Evolutionary conservation across 768 basidiomycete species (phyloP), one percentile per base, ranked within the genome.

Genomic region (Mycena amicta): DNA sequence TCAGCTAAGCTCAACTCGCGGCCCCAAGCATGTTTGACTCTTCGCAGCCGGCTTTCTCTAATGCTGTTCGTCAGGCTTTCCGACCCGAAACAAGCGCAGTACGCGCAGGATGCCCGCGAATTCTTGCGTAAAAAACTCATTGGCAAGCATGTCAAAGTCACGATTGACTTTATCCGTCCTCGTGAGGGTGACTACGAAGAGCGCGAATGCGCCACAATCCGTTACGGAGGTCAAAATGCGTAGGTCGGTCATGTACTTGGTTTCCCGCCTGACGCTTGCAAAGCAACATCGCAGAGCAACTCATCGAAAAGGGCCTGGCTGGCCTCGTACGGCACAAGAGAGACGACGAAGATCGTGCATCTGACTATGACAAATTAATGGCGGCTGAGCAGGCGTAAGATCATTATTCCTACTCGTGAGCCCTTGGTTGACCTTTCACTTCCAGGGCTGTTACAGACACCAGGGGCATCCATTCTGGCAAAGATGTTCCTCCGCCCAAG

Each of bases 361-460:
- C 89, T 5, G 96, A 98, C 69, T 93, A 94, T 63, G 97, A 99
- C 76, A 95, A 93, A 75, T 78, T 98, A 43, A 94, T 98, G 83
- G 86, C 88, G 27, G 97, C 95, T 6, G 96, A 99, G 72, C 93
- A 95, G 76, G 76, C 76, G 94, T 95, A 66, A 74, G 91, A 79
- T 3, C 5, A 15, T 29, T 20, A 31, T 20, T 30, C 1, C 6
- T 18, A 20, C 12, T 18, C 15, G 25, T 53, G 3, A 30, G 20
- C 2, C 31, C 31, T 40, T 46, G n/a, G 39, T 41, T 60, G 66
- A 52, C 64, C 31, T 60, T 55, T 51, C 59, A 45, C 55, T 23
- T 16, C 33, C 65, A 96, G 93, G 27, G 95, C 95, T 37, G 80
- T 83, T 2, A 68, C 89, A 1, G 96, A 94, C 45, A 71, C 74